Evolutionary conservation across 345 rosid species (phyloP).

Genomic region (Melaleuca quinquenervia): DNA sequence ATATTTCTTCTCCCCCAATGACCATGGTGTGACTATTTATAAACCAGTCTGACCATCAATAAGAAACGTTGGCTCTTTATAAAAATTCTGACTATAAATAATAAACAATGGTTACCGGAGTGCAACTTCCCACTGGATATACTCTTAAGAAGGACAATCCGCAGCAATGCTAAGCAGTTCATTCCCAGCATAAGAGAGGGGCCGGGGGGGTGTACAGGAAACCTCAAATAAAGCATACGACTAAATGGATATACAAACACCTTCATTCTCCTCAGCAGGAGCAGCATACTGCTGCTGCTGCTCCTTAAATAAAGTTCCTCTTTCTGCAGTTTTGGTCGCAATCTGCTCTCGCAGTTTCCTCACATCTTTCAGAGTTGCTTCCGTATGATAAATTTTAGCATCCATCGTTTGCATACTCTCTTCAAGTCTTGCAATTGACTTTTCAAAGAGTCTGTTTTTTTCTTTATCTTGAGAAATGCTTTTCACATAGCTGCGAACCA

Average conservation of each 20-base stretch:
- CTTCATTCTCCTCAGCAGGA: constrained; percentile 86
- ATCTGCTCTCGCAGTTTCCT: constrained; percentile 61
- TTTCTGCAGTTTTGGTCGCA: constrained; percentile 65
- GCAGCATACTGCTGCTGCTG: constrained; percentile 75
- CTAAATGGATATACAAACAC: constrained; percentile 17
- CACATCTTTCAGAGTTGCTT: constrained; percentile 59
- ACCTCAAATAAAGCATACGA: neutral
- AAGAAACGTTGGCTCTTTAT: neutral
- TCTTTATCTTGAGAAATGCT: constrained; percentile 86
- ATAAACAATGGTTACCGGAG: neutral
- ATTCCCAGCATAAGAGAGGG: neutral
- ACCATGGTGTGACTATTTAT: neutral
- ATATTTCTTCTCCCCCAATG: neutral
- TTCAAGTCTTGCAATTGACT: constrained; percentile 59
- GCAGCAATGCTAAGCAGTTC: neutral
- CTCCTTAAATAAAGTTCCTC: constrained; percentile 70
- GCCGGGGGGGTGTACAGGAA: neutral
- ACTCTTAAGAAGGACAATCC: neutral
- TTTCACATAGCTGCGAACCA: constrained; percentile 67
- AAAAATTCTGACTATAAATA: neutral
- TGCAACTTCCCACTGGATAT: neutral
- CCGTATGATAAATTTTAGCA: constrained; percentile 54
- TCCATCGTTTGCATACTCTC: constrained; percentile 54
- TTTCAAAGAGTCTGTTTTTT: constrained; percentile 62
- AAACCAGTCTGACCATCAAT: neutral